Conservation (phyloP, 257 asterid species). For the Fraxinus americana region DNA sequence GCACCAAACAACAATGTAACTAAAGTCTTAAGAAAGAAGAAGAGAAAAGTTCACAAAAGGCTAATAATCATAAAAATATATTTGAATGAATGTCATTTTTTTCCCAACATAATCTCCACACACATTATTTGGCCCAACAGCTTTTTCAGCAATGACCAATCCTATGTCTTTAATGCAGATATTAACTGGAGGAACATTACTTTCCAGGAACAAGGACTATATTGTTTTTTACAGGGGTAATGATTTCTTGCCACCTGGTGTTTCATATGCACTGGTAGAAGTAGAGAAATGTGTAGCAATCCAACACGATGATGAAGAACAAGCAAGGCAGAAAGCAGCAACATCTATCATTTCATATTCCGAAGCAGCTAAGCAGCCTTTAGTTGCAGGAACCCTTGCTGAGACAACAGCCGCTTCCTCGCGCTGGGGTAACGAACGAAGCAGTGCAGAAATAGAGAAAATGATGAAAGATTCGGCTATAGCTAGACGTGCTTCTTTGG, state of each 20-base stretch:
- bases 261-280: constrained; percentile 60
- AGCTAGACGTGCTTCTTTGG: constrained; percentile 61
- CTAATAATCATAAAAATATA: background rate
- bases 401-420: constrained; percentile 89
- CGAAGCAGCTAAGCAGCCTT: constrained; percentile 42
- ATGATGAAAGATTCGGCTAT: constrained; percentile 72
- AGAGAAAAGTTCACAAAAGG: background rate
- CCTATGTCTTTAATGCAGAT: constrained; percentile 47
- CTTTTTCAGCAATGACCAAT: constrained; percentile 4
- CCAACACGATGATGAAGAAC: constrained; percentile 81
- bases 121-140: background rate
- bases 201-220: constrained; percentile 92
- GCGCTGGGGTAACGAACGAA: constrained; percentile 65
- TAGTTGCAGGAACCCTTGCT: constrained; percentile 95
- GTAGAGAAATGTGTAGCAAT: constrained; percentile 51
- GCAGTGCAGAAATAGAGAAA: constrained; percentile 57
- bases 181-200: constrained; percentile 87
- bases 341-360: constrained; percentile 38
- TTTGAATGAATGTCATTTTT: background rate
- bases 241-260: constrained; percentile 74
- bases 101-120: background rate
- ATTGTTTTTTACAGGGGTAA: constrained; percentile 89
- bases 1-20: background rate
- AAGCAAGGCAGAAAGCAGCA: constrained; percentile 67
- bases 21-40: background rate